phyloP scores from a whole-genome alignment of 164 flowering plant genomes.

The Cinnamomum micranthum region DNA sequence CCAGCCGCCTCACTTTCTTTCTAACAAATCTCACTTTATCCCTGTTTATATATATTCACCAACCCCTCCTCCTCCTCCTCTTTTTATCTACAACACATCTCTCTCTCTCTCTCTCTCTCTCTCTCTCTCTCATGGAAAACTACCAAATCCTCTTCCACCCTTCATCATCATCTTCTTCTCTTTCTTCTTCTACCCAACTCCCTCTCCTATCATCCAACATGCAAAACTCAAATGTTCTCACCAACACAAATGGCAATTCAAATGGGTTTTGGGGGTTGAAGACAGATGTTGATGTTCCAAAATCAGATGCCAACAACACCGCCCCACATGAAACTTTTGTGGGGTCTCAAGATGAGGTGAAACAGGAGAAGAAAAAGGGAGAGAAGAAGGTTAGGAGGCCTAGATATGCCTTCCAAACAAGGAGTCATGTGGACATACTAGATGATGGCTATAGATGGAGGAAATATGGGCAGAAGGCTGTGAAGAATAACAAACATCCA shows the following conservation, averaged over 20 bases:
- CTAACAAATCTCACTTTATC: too few species aligned
- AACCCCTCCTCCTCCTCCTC: background rate
- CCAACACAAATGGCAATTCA: slow-evolving; percentile 10
- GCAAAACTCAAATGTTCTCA: background rate
- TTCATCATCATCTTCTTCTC: slow-evolving; percentile 16
- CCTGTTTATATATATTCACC: background rate
- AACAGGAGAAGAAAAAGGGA: slow-evolving; percentile 25
- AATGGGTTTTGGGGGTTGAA: slow-evolving; percentile 23
- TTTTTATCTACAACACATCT: background rate
- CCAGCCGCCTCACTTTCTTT: background rate
- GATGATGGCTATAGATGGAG: slow-evolving; percentile 95
- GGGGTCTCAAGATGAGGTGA: slow-evolving; percentile 19
- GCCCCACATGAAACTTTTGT: background rate
- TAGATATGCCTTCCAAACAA: slow-evolving; percentile 70
- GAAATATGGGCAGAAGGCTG: slow-evolving; percentile 86
- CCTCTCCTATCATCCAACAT: slow-evolving; percentile 1
- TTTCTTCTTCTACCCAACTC: background rate
- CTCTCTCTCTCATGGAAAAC: slow-evolving; percentile 30
- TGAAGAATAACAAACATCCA: slow-evolving; percentile 81
- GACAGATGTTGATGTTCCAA: background rate
- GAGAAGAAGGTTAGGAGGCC: slow-evolving; percentile 49
- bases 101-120: background rate
- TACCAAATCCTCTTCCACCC: slow-evolving; percentile 26
- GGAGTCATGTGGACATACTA: slow-evolving; percentile 74
- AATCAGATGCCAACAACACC: background rate